phyloP scores from a whole-genome alignment of 2,329 filamentous ascomycete species.

The Fusarium siculi region DNA sequence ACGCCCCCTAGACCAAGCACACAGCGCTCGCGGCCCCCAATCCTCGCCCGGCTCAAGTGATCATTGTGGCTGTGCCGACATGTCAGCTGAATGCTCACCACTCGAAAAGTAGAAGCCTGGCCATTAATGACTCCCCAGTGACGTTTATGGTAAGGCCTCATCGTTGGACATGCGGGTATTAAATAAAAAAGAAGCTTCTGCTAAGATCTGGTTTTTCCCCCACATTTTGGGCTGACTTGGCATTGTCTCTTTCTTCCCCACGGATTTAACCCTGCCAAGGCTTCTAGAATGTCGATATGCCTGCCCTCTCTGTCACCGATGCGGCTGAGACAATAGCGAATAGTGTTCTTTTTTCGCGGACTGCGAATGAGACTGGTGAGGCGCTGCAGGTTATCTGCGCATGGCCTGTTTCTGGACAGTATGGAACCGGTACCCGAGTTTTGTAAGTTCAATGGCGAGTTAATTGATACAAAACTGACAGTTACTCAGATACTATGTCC shows the following conservation, averaged over 20 bases:
- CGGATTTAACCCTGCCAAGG: not conserved
- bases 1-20: not conserved
- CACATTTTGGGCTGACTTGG: conserved; percentile 1
- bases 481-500: conserved; percentile 67
- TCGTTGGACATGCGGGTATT: not conserved
- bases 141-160: not conserved
- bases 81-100: conserved; percentile 21
- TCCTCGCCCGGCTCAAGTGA: conserved; percentile 5
- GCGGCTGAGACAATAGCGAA: not conserved
- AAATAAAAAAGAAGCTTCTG: conserved; percentile 7
- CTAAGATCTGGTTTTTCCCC: not conserved
- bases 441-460: conserved; percentile 51
- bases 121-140: not conserved
- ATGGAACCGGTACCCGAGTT: conserved; percentile 64
- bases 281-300: conserved; percentile 23
- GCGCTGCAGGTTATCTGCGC: conserved; percentile 61
- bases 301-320: not conserved
- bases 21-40: not conserved
- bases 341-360: not conserved
- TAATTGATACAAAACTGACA: not conserved
- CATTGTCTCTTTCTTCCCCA: not conserved
- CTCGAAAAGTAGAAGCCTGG: conserved; percentile 15
- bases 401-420: conserved; percentile 67
- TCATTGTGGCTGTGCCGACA: conserved; percentile 13
- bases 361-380: conserved; percentile 4